Evolutionary conservation across 116 monocot species (phyloP).

Genomic region (Iris pallida): DNA sequence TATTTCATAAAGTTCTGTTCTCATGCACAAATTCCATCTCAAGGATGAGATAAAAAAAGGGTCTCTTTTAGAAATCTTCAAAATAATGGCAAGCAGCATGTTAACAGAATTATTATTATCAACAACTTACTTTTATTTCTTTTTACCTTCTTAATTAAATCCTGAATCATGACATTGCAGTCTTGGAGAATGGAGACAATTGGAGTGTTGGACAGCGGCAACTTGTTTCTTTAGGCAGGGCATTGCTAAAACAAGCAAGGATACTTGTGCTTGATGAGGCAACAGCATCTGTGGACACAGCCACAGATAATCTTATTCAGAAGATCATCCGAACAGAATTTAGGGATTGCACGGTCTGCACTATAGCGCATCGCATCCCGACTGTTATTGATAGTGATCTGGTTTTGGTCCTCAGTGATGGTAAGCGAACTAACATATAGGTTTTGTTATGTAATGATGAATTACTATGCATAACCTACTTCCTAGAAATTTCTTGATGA

Average conservation of each 20-base stretch:
- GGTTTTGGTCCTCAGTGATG: constrained; percentile 86
- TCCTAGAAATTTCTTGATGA: too few species aligned
- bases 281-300: constrained; percentile 93
- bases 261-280: constrained; percentile 98
- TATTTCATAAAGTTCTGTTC: too few species aligned
- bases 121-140: too few species aligned
- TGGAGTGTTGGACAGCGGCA: constrained; percentile 99
- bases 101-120: too few species aligned
- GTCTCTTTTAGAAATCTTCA: too few species aligned
- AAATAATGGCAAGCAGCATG: too few species aligned
- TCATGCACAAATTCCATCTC: too few species aligned
- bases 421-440: constrained; percentile 23
- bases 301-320: constrained; percentile 94
- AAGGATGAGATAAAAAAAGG: too few species aligned
- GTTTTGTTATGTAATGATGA: too few species aligned
- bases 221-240: constrained; percentile 78
- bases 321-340: constrained; percentile 87
- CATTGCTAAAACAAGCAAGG: constrained; percentile 75
- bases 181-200: constrained; percentile 88
- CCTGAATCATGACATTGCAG: too few species aligned
- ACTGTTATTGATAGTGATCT: constrained; percentile 95
- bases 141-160: too few species aligned
- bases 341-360: constrained; percentile 78
- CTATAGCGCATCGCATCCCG: constrained; percentile 93
- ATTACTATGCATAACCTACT: too few species aligned